phyloP scores from a whole-genome alignment of 1,284 basidiomycete genomes.

The Pterulicium gracile region DNA sequence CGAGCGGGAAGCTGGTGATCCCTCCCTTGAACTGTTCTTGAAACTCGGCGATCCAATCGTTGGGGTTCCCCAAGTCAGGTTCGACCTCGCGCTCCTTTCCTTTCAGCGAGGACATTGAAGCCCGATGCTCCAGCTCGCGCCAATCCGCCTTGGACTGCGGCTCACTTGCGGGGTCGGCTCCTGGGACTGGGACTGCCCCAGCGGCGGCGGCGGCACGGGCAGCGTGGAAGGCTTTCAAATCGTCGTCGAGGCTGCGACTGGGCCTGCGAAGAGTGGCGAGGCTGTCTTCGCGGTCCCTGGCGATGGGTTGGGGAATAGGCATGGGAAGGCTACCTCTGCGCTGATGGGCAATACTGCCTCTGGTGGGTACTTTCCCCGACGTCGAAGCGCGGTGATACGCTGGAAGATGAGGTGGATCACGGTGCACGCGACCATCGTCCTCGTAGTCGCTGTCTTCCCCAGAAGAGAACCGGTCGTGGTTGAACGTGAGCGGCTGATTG shows the following conservation, averaged over 20 bases:
- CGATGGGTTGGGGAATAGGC: not conserved
- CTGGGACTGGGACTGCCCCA: not conserved
- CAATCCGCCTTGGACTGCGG: not conserved
- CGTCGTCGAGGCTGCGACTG: constrained; percentile 1
- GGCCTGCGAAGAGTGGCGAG: not conserved
- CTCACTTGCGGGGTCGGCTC: not conserved
- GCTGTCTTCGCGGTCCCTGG: not conserved
- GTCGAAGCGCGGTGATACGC: not conserved
- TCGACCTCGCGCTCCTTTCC: not conserved
- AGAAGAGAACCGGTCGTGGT: not conserved
- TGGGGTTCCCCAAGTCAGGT: not conserved
- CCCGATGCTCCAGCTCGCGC: not conserved
- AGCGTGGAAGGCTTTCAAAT: not conserved
- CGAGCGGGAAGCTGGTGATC: not conserved
- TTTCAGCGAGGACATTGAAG: not conserved
- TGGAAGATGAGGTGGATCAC: no score
- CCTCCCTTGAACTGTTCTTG: not conserved
- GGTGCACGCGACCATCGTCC: no score
- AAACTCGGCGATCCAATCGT: not conserved
- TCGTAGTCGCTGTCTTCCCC: not conserved
- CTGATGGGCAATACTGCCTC: not conserved
- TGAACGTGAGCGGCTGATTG: constrained; percentile 1
- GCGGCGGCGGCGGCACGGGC: not conserved
- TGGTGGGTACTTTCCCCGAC: not conserved
- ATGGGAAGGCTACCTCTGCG: constrained; percentile 1